Conservation (phyloP, 345 rosid genomes). For the Cardamine occulta region DNA sequence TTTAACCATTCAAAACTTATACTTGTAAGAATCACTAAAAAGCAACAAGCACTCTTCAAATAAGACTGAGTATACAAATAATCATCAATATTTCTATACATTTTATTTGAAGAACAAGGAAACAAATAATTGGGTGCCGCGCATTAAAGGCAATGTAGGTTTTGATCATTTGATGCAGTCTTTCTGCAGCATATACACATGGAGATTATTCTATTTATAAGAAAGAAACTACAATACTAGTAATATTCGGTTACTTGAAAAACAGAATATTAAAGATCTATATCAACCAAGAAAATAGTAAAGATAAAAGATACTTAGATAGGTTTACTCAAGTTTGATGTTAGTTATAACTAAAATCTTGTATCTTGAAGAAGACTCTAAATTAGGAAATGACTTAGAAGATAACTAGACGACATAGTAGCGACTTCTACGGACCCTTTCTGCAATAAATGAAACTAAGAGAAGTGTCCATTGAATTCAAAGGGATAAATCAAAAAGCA, state of each 20-base stretch:
- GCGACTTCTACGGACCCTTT: conserved; percentile 23
- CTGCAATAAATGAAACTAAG: conserved; percentile 15
- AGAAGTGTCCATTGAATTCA: conserved; percentile 14
- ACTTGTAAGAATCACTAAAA: background rate
- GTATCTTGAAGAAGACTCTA: background rate
- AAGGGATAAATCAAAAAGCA: background rate
- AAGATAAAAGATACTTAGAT: background rate
- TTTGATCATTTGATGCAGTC: conserved; percentile 2
- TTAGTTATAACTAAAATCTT: background rate
- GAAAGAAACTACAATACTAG: background rate
- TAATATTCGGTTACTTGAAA: conserved; percentile 1
- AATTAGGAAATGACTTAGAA: conserved; percentile 24
- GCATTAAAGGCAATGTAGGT: conserved; percentile 9
- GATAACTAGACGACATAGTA: conserved; percentile 20
- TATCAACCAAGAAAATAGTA: background rate
- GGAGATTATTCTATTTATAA: background rate
- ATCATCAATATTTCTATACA: conserved; percentile 4
- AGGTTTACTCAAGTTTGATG: background rate
- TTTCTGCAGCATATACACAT: conserved; percentile 11
- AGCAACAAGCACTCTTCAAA: background rate
- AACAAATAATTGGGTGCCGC: background rate
- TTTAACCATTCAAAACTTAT: conserved; percentile 9
- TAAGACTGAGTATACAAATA: background rate
- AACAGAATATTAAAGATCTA: background rate
- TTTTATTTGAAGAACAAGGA: background rate